phyloP scores from a whole-genome alignment of 257 asterid species.

The Petrea volubilis region DNA sequence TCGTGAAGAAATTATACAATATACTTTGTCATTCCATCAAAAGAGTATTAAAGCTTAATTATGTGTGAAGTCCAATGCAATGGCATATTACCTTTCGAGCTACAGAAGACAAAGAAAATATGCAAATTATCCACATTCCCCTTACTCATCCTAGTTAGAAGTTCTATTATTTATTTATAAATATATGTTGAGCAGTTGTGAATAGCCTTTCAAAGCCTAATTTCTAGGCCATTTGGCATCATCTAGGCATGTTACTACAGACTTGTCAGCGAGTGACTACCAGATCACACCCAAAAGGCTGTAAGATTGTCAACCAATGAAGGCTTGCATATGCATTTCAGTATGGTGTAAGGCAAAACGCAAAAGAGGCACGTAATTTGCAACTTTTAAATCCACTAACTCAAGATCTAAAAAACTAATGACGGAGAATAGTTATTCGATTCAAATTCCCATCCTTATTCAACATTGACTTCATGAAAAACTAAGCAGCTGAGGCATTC shows the following conservation, averaged over 20 bases:
- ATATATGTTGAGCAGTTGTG: neutral
- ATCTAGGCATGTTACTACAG: conserved; percentile 4
- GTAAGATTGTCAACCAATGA: conserved; percentile 1
- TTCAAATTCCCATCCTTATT: neutral
- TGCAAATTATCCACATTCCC: neutral
- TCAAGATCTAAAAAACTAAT: neutral
- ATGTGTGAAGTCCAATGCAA: neutral
- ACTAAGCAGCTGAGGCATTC: neutral
- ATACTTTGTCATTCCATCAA: neutral
- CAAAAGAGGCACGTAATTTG: neutral
- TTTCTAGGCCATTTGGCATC: neutral
- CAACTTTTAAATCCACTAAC: conserved; percentile 2
- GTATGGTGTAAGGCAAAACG: neutral
- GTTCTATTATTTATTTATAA: neutral
- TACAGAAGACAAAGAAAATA: neutral
- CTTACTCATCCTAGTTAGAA: conserved; percentile 4
- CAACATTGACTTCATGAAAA: neutral
- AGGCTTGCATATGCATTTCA: neutral
- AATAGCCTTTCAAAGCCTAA: neutral
- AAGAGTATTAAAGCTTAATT: neutral
- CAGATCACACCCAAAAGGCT: neutral
- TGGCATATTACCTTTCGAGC: conserved; percentile 4
- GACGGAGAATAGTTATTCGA: neutral
- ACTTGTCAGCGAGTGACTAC: neutral
- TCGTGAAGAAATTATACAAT: neutral